Base-by-base conservation (phyloP, 192 early-diverging fungal genomes). In the Coemansia furcata region DNA sequence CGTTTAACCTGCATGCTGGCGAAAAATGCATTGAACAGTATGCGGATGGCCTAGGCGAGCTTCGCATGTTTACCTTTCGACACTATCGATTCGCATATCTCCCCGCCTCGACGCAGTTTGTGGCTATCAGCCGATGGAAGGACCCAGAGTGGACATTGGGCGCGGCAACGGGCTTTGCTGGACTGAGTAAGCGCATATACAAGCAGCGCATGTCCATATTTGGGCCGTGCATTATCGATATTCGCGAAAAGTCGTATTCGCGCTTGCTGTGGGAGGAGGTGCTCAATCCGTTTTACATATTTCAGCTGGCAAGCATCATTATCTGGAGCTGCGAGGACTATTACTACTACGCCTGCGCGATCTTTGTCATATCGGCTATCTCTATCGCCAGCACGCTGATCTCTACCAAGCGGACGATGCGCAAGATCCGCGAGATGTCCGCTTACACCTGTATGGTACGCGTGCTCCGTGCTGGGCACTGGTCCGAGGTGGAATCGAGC, bases 251-350 rank as follows among this genome's bases (percentile, higher is more conserved):
- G 62, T 81, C 91, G 2, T 85, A 83, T 21, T 33, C 79, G 19
- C 85, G 86, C 42, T 60, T 94, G 64, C 65, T 94, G 15, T 77
- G 84, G 39, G 87, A 91, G 46, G 92, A 94, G 66, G 81, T 88
- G 0, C 68, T 94, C 21, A 87, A 92, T 50, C 92, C 91, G 4
- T 90, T 94, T 60, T 92, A 91, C 72, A 82, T 94, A 29, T 94
- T 94, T 52, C 92, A 92, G 77, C 82, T 90, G 17, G 88, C 87
- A 23, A 91, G 89, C 55, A 91, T 94, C 23, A 67, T 85, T 11
- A 85, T 94, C 2, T 94, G 92, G 98, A 90, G 86, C 58, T 66
- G 85, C 36, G 96, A 98, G 65, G 89, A 94, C 67, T 99, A 99
- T 77, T 92, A 92, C 65, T 96, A 96, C 73, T 99, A 98, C 67